Conservation (phyloP, 805 yeast species). For the Saccharomycopsis selenospora region DNA sequence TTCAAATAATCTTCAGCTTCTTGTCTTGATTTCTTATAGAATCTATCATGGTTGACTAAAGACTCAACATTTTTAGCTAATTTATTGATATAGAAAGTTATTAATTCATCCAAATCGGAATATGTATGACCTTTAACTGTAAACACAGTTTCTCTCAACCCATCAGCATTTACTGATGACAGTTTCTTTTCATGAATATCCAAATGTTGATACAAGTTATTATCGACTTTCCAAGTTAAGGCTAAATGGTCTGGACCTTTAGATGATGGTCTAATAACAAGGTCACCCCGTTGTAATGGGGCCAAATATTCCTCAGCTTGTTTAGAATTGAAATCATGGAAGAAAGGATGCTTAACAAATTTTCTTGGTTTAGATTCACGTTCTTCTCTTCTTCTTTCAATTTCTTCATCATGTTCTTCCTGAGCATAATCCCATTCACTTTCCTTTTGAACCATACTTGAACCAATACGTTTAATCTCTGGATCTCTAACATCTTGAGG, state of each 20-base stretch:
- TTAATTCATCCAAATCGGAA: slow-evolving; percentile 87
- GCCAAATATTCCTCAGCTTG: slow-evolving; percentile 95
- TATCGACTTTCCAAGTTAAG: slow-evolving; percentile 94
- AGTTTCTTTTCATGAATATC: slow-evolving; percentile 75
- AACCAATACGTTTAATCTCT: slow-evolving; percentile 24
- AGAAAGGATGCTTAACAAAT: slow-evolving; percentile 84
- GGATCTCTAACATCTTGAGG: slow-evolving; percentile 55
- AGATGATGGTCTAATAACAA: slow-evolving; percentile 91
- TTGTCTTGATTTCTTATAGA: slow-evolving; percentile 66
- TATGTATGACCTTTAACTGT: slow-evolving; percentile 65
- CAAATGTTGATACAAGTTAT: slow-evolving; percentile 83
- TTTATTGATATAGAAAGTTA: slow-evolving; percentile 79
- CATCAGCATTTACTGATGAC: slow-evolving; percentile 63
- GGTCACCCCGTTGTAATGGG: slow-evolving; percentile 81
- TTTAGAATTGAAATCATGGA: slow-evolving; percentile 68
- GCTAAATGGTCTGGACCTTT: slow-evolving; percentile 83
- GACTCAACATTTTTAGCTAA: slow-evolving; percentile 77
- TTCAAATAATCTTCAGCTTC: slow-evolving; percentile 85
- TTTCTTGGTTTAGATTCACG: slow-evolving; percentile 64
- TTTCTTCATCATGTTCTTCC: slow-evolving; percentile 56
- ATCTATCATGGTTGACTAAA: slow-evolving; percentile 81
- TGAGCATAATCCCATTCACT: slow-evolving; percentile 75
- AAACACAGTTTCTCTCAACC: slow-evolving; percentile 53
- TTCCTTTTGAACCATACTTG: slow-evolving; percentile 36
- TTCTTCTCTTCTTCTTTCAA: slow-evolving; percentile 53